Percentiles rank a stretch among this genome's conserved stretches.
phyloP scores from a whole-genome alignment of 2,329 filamentous ascomycete species.

The Curvularia sp. region DNA sequence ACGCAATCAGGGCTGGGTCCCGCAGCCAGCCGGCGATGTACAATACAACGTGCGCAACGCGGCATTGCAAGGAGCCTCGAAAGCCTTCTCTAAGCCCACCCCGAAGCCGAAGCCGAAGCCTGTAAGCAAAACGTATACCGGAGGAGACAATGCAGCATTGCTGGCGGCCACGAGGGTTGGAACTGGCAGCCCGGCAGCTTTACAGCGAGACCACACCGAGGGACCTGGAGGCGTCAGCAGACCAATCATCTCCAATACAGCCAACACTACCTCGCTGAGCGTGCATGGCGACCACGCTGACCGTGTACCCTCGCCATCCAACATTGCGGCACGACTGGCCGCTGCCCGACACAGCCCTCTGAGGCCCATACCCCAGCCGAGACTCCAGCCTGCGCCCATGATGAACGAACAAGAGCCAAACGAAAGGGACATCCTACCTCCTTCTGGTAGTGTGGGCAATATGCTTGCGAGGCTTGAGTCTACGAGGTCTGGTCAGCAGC shows the following conservation, averaged over 20 bases:
- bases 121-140: constrained; percentile 49
- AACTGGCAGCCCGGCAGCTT: constrained; percentile 33
- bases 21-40: constrained; percentile 45
- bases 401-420: constrained; percentile 34
- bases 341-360: constrained; percentile 66
- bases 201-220: constrained; percentile 43
- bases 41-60: constrained; percentile 52
- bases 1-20: constrained; percentile 39
- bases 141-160: constrained; percentile 52
- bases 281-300: constrained; percentile 38
- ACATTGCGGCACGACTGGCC: constrained; percentile 67
- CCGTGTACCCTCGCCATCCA: constrained; percentile 62
- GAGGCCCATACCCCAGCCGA: constrained; percentile 29
- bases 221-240: constrained; percentile 36
- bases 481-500: constrained; percentile 24
- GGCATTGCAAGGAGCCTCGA: constrained; percentile 57
- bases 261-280: constrained; percentile 40
- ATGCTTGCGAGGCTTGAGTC: constrained; percentile 42
- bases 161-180: constrained; percentile 55
- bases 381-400: constrained; percentile 9
- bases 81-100: constrained; percentile 57
- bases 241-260: constrained; percentile 37
- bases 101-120: constrained; percentile 53
- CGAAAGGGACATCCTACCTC: constrained; percentile 41
- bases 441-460: constrained; percentile 44